phyloP scores from a whole-genome alignment of 2,329 filamentous ascomycete species.

The Arthrobotrys iridis region DNA sequence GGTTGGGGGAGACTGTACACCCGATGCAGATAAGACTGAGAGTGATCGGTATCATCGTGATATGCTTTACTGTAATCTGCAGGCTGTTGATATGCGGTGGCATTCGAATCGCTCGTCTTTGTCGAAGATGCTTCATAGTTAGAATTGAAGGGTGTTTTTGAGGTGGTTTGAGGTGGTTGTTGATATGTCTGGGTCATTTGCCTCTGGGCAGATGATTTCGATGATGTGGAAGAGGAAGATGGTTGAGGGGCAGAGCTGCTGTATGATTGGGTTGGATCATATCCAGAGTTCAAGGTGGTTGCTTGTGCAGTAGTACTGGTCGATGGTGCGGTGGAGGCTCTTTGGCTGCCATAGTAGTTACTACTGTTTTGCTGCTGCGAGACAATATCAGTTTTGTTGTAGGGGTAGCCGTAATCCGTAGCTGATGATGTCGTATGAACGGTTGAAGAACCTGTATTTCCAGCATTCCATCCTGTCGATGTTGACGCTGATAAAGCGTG shows the following conservation, averaged over 20 bases:
- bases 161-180: slow-evolving; percentile 13
- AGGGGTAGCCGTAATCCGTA: slow-evolving; percentile 15
- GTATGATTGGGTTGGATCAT: neutral
- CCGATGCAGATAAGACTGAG: slow-evolving; percentile 22
- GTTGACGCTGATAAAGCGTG: slow-evolving; percentile 4
- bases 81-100: slow-evolving; percentile 8
- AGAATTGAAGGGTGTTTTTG: neutral
- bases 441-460: neutral
- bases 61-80: slow-evolving; percentile 22
- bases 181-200: neutral
- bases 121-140: slow-evolving; percentile 2
- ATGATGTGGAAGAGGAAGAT: neutral
- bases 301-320: neutral
- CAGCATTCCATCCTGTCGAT: slow-evolving; percentile 15
- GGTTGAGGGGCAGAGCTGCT: slow-evolving; percentile 4
- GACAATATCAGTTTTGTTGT: neutral
- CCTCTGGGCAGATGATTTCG: neutral
- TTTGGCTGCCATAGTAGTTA: slow-evolving; percentile 9
- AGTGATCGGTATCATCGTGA: slow-evolving; percentile 33
- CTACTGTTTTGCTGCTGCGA: slow-evolving; percentile 4
- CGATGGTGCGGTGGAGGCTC: neutral
- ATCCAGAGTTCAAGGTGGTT: neutral
- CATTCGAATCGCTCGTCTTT: neutral
- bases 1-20: slow-evolving; percentile 36
- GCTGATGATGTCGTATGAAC: neutral